Base-by-base conservation (phyloP, 495 filamentous ascomycete genomes). In the Podospora pseudoanserina region DNA sequence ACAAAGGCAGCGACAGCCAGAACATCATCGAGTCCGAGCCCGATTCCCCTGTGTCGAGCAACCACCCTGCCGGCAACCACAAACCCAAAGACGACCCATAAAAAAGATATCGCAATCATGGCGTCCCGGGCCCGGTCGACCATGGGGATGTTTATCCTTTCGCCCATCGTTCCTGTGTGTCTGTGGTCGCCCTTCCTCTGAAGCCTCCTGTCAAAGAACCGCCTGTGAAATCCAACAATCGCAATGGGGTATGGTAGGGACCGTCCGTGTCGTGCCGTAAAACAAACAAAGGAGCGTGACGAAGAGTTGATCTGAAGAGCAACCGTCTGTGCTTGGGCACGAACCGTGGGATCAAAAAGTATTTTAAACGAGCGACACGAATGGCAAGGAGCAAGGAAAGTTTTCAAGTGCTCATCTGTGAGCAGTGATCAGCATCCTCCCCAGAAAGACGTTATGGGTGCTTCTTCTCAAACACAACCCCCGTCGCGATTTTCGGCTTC, bases 1-100 rank as follows among this genome's bases (percentile, higher is more conserved):
- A 63, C 61, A 18, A 63, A 63, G n/a, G 61, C 61, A 34, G 11
- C 61, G 15, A 63, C 28, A 18, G 61, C 61, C 18, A 63, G 30
- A 26, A 49, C 6, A 23, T 63, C 61, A 49, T 63, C 61, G 16
- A 44, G 27, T 5, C 32, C 61, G 2, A 63, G 11, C 2, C 61
- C 61, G n/a, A 63, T 49, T 1, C 61, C 61, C 5, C 34, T 28
- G n/a, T 19, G 11, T 32, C 61, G 61, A 39, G 28, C 61, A 4
- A 63, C 18, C 5, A 63, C 15, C 30, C 61, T 18, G 32, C 32
- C 32, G 3, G 34, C 32, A 6, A 63, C 61, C 18, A 63, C 61
- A n/a, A 63, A 18, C 11, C 61, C 61, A 19, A 34, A 34, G 15
- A 49, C 18, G 15, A 32, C 61, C 16, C 30, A 63, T 15, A 63